Conservation (phyloP, 2,329 filamentous ascomycete species). For the Colletotrichum agaves region DNA sequence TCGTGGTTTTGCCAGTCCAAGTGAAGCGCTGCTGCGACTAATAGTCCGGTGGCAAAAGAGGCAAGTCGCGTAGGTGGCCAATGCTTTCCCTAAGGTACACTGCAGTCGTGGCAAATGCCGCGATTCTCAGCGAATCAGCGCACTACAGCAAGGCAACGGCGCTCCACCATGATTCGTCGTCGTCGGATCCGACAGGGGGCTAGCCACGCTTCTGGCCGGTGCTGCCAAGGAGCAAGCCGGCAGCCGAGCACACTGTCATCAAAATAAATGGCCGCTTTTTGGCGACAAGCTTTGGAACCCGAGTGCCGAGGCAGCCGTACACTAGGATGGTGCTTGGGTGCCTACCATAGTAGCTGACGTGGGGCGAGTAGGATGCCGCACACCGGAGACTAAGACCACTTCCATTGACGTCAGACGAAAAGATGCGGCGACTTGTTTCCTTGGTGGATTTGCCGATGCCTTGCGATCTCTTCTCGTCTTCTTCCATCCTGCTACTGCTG, state of each 20-base stretch:
- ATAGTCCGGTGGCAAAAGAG: slow-evolving; percentile 8
- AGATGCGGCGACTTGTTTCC: slow-evolving; percentile 20
- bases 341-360: slow-evolving; percentile 5
- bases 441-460: background rate
- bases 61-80: slow-evolving; percentile 8
- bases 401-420: slow-evolving; percentile 34
- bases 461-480: background rate
- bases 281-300: no score
- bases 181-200: slow-evolving; percentile 24
- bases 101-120: background rate
- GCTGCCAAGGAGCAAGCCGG: no score
- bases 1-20: background rate
- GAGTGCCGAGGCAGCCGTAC: slow-evolving; percentile 8
- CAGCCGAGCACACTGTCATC: no score
- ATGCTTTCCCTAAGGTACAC: background rate
- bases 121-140: slow-evolving; percentile 13
- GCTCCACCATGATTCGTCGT: slow-evolving; percentile 25
- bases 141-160: background rate
- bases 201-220: slow-evolving; percentile 15
- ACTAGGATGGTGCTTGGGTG: slow-evolving; percentile 18
- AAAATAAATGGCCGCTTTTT: no score
- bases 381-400: background rate
- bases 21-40: slow-evolving; percentile 11
- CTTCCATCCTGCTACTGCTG: background rate
- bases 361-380: slow-evolving; percentile 5